Evolutionary conservation across 176 grass and related monocot species (phyloP).

Genomic region (Bolboschoenus planiculmis): DNA sequence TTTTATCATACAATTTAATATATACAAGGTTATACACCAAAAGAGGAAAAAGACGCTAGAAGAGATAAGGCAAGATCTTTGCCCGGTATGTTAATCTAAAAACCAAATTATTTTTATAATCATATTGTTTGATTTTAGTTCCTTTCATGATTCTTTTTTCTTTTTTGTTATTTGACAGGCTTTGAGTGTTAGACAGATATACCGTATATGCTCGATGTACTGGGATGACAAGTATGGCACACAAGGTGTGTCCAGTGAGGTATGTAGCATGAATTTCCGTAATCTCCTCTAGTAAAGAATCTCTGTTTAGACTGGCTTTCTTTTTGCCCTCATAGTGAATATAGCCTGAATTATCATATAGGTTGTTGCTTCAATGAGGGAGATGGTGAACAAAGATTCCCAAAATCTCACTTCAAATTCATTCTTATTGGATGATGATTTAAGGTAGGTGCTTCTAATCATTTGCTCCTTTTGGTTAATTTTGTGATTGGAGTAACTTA

Average conservation of each 20-base stretch:
- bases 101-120: background rate
- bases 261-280: constrained; percentile 10
- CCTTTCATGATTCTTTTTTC: background rate
- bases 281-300: background rate
- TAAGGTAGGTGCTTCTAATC: constrained; percentile 34
- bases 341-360: constrained; percentile 28
- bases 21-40: constrained; percentile 89
- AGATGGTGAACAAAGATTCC: constrained; percentile 83
- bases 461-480: background rate
- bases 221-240: constrained; percentile 97
- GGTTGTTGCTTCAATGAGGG: constrained; percentile 84
- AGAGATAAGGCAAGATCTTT: constrained; percentile 90
- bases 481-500: background rate
- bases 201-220: constrained; percentile 98
- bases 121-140: background rate
- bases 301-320: background rate
- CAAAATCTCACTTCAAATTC: constrained; percentile 86
- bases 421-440: constrained; percentile 91
- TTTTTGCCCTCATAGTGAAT: constrained; percentile 14
- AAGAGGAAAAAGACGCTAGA: constrained; percentile 86
- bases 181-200: constrained; percentile 92
- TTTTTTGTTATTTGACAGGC: constrained; percentile 35
- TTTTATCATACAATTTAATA: constrained; percentile 11
- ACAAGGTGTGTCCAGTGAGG: constrained; percentile 72
- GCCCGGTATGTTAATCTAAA: constrained; percentile 50